A percentile compares a stretch with the other conserved stretches of the same genome.
Evolutionary conservation across 805 yeast genomes (phyloP).

Genomic region (Saccharomycopsis fermentans): DNA sequence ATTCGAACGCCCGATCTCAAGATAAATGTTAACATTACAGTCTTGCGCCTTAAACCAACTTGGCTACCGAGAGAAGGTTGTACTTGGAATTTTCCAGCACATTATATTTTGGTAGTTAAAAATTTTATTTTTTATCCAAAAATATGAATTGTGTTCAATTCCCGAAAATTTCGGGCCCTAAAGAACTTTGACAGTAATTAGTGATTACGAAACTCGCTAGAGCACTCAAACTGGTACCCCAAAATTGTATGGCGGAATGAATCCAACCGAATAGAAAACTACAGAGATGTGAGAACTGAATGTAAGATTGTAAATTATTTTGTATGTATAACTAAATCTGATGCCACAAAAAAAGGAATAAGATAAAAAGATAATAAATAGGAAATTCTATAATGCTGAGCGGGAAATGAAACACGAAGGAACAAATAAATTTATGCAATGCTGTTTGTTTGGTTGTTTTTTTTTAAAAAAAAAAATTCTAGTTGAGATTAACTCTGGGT

Average conservation of each 20-base stretch:
- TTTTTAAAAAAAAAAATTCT: too few relatives aligned
- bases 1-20: constrained; percentile 17
- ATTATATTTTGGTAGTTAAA: too few relatives aligned
- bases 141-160: too few relatives aligned
- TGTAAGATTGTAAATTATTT: not conserved
- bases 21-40: constrained; percentile 17
- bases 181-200: too few relatives aligned
- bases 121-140: too few relatives aligned
- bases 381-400: constrained; percentile 1
- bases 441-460: not conserved
- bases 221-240: too few relatives aligned
- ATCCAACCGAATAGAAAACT: not conserved
- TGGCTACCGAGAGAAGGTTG: constrained; percentile 14
- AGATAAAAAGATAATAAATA: not conserved
- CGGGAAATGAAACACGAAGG: not conserved
- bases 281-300: not conserved
- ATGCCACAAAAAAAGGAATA: not conserved
- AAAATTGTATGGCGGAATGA: too few relatives aligned
- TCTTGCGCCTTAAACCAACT: constrained; percentile 18
- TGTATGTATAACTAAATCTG: not conserved
- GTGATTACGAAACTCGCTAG: too few relatives aligned
- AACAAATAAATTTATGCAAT: not conserved
- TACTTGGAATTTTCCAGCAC: too few relatives aligned
- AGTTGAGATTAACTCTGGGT: not conserved
- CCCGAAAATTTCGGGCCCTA: too few relatives aligned